Conservation (phyloP, 331 rosid species). For the Prunus yedoensis region DNA sequence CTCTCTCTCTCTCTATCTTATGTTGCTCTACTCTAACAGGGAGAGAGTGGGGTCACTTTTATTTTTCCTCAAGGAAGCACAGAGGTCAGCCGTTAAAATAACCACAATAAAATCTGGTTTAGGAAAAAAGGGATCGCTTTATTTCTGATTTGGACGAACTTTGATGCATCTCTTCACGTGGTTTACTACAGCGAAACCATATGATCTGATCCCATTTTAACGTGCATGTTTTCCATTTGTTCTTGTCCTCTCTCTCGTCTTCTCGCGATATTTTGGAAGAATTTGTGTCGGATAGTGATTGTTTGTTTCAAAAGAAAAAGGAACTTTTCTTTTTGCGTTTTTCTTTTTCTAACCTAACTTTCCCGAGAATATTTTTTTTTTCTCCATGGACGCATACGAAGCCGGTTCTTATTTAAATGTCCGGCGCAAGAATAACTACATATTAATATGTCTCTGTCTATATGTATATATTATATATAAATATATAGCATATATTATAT, state of each 20-base stretch:
- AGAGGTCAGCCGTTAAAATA: constrained; percentile 34
- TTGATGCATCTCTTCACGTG: constrained; percentile 60
- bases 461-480: background rate
- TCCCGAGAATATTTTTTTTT: background rate
- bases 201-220: constrained; percentile 20
- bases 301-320: background rate
- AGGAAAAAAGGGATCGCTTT: constrained; percentile 11
- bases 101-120: constrained; percentile 15
- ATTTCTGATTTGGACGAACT: constrained; percentile 30
- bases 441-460: background rate
- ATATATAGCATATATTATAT: background rate
- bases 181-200: constrained; percentile 24
- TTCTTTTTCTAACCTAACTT: constrained; percentile 13
- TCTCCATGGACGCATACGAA: constrained; percentile 2
- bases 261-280: constrained; percentile 13
- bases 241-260: constrained; percentile 3
- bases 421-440: constrained; percentile 18
- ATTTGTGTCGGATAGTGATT: constrained; percentile 8
- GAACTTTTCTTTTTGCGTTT: background rate
- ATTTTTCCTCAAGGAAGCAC: background rate
- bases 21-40: background rate
- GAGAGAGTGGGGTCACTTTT: background rate
- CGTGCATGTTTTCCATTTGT: constrained; percentile 32
- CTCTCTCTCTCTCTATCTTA: background rate
- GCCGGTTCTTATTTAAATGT: constrained; percentile 21